phyloP scores from a whole-genome alignment of 768 basidiomycete genomes.

The Kwoniella sp. region DNA sequence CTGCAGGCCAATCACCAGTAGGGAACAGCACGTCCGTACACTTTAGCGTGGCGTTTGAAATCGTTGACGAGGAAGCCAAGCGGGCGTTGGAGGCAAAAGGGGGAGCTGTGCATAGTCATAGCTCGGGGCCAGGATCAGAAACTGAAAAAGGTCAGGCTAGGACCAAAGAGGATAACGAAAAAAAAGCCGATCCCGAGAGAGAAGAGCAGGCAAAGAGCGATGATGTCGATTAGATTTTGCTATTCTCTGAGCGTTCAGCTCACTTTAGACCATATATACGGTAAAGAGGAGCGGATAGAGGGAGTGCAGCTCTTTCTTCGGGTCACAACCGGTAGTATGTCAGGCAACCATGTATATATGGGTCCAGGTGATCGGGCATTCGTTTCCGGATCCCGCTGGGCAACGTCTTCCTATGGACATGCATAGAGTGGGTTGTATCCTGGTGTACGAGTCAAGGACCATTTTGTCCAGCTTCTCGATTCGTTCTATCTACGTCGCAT shows the following conservation, averaged over 20 bases:
- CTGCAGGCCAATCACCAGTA: conserved; percentile 17
- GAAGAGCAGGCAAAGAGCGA: conserved; percentile 15
- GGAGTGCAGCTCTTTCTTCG: too few relatives aligned
- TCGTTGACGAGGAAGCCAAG: conserved; percentile 49
- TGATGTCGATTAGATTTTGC: conserved; percentile 28
- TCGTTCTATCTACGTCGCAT: too few relatives aligned
- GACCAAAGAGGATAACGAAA: conserved; percentile 18
- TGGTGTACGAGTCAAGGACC: too few relatives aligned
- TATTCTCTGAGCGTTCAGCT: background rate
- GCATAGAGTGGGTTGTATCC: too few relatives aligned
- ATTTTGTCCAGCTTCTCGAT: too few relatives aligned
- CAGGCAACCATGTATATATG: too few relatives aligned
- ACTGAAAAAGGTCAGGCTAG: background rate
- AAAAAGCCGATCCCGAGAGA: conserved; percentile 4
- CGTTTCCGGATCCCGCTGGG: too few relatives aligned
- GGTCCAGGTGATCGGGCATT: too few relatives aligned
- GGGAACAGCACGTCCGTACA: conserved; percentile 27
- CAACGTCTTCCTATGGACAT: too few relatives aligned
- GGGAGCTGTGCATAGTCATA: background rate
- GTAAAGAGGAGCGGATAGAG: too few relatives aligned
- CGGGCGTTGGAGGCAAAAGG: conserved; percentile 30
- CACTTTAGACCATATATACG: background rate
- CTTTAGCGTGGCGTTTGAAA: conserved; percentile 52
- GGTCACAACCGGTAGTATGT: too few relatives aligned
- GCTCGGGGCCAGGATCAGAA: background rate